Evolutionary conservation across 1,284 basidiomycete species (phyloP), one percentile per base, ranked within the genome.

Genomic region (Coniferiporia sulphurascens): DNA sequence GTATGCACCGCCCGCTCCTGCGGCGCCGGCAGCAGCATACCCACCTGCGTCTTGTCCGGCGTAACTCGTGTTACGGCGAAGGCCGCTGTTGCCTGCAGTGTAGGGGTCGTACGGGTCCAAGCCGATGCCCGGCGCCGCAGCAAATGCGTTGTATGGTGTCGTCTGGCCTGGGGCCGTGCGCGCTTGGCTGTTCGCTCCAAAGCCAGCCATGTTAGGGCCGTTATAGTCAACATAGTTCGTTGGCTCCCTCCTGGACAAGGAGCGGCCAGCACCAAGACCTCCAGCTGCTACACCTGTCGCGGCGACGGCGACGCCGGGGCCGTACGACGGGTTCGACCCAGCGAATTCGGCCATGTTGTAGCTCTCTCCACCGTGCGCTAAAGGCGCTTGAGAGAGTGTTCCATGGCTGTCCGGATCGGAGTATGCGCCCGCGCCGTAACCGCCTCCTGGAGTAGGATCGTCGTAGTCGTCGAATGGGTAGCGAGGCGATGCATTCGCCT

Each of bases 381-480:
- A 63, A 0, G 86, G 78, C 0, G 79, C 78, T 65, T 86, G 80
- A 7, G 69, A 73, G 64, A 75, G 84, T 3, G 85, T 86, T 34
- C 58, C 58, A 60, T 88, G 87, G 43, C 77, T 79, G 17, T 58
- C 60, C 21, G 78, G 77, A 55, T 86, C 85, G 0, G 85, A 86
- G 67, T 81, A 84, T 10, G 74, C 77, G 15, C 65, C 63, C 19
- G 65, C 67, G 45, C 65, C 66, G 43, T 64, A 65, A 9, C 67
- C 68, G 35, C 61, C 61, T 10, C 60, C 54, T 5, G 38, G 32
- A 13, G 48, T 9, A 17, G 50, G 55, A 57, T 70, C 66, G 64
- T 83, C 81, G 52, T 77, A 76, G 54, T 82, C 81, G 19, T 79
- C 72, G 69, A 85, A 84, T 56, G 79, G 76, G 0, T 82, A 80